Conservation (phyloP, 306 rosid genomes). For the Coriaria nepalensis region DNA sequence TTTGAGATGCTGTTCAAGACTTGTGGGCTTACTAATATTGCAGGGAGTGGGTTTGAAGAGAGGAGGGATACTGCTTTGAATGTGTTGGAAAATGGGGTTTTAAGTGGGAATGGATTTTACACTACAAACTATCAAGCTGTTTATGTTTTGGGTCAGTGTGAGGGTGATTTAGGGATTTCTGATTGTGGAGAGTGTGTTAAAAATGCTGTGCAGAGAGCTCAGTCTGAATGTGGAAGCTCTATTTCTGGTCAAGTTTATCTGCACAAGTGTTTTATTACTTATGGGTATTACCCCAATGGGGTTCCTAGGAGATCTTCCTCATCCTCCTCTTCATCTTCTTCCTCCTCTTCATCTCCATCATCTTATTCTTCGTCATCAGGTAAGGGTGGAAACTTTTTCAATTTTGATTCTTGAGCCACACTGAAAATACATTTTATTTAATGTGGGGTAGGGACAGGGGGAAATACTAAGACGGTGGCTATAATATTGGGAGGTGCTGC, state of each 20-base stretch:
- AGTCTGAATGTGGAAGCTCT: conserved; percentile 76
- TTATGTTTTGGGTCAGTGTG: conserved; percentile 82
- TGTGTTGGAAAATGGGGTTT: conserved; percentile 66
- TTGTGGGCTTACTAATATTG: conserved; percentile 50
- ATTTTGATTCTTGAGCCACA: neutral
- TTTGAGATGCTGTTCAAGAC: conserved; percentile 65
- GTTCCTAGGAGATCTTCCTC: conserved; percentile 65
- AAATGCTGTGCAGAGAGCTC: conserved; percentile 62
- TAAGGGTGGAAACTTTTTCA: neutral
- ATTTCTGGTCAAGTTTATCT: conserved; percentile 76
- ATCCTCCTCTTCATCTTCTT: conserved; percentile 30
- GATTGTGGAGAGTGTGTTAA: conserved; percentile 83
- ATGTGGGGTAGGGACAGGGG: conserved; percentile 36
- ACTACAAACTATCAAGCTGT: conserved; percentile 55
- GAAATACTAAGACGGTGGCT: conserved; percentile 72
- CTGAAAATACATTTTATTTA: neutral
- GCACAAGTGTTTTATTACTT: conserved; percentile 77
- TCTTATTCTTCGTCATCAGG: conserved; percentile 25
- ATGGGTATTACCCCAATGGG: conserved; percentile 77
- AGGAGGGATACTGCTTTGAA: conserved; percentile 65
- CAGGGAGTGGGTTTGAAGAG: conserved; percentile 73
- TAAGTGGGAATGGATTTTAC: conserved; percentile 67
- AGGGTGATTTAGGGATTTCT: conserved; percentile 78
- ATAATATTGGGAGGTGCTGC: conserved; percentile 86
- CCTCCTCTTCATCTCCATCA: conserved; percentile 1